Conservation (phyloP, 2,329 filamentous ascomycete species). For the Pyrenophora teres region DNA sequence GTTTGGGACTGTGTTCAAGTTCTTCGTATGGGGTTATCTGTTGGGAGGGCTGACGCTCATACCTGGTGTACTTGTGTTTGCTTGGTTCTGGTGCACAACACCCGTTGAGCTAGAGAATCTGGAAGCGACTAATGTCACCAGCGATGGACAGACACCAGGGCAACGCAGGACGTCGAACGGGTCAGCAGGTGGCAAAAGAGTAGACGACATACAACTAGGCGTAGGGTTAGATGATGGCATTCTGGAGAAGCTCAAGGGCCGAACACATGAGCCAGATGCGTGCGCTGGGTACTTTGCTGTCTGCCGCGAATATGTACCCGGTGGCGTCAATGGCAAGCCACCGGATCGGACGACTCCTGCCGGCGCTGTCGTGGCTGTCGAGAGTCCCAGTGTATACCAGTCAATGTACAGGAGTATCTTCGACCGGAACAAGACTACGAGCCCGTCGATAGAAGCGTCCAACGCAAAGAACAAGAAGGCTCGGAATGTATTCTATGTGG, state of each 20-base stretch:
- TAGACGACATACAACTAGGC: constrained; percentile 21
- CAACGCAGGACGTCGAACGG: constrained; percentile 19
- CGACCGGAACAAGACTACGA: constrained; percentile 69
- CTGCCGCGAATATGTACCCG: constrained; percentile 87
- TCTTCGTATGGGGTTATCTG: constrained; percentile 35
- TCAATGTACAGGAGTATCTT: constrained; percentile 98
- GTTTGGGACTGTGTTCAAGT: constrained; percentile 30
- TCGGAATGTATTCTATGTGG: constrained; percentile 91
- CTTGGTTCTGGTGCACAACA: constrained; percentile 27
- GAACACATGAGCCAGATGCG: constrained; percentile 70
- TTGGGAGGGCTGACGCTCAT: constrained; percentile 31
- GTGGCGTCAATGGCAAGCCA: constrained; percentile 89
- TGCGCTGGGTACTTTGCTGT: constrained; percentile 95
- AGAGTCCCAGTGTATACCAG: constrained; percentile 95
- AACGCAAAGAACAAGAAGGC: constrained; percentile 63
- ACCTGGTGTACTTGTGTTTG: constrained; percentile 20
- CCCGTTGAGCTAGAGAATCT: constrained; percentile 15
- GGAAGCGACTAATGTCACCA: background rate
- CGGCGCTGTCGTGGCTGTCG: constrained; percentile 74
- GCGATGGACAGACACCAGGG: background rate
- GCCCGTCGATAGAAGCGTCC: constrained; percentile 58
- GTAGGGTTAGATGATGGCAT: constrained; percentile 30
- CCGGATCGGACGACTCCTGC: constrained; percentile 83
- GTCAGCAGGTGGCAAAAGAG: constrained; percentile 15
- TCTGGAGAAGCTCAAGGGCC: constrained; percentile 29